These are phyloP conservation scores for Davidsoniella australis DNA, from an alignment of 2,329 filamentous ascomycete genomes.

Conservation along the genomic window DNA sequence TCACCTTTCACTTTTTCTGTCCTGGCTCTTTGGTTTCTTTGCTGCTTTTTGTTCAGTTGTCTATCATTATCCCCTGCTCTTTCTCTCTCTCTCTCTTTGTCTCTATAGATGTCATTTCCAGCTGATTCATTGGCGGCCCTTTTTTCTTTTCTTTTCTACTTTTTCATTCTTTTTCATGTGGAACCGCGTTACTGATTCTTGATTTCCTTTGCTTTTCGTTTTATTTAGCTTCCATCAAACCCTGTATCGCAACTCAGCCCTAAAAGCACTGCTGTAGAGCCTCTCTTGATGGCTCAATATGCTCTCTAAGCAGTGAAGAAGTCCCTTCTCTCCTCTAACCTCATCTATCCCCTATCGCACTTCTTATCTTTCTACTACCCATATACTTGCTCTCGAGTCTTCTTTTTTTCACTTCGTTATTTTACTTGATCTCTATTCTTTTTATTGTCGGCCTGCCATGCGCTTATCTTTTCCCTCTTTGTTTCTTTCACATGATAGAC, in stretches of 20 bases:
- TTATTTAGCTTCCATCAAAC: neutral
- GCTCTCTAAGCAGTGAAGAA: slow-evolving; percentile 45
- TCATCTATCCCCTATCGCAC: too few relatives aligned
- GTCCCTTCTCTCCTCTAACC: slow-evolving; percentile 30
- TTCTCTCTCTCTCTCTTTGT: too few relatives aligned
- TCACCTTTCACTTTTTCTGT: slow-evolving; percentile 6
- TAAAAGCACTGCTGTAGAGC: neutral
- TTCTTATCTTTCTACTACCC: too few relatives aligned
- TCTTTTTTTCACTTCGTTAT: neutral
- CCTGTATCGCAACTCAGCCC: slow-evolving; percentile 10
- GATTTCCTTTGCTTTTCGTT: neutral
- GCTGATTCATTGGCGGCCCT: too few relatives aligned
- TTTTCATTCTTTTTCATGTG: neutral
- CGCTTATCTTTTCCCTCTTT: too few relatives aligned
- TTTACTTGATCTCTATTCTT: neutral
- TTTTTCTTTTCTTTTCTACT: too few relatives aligned
- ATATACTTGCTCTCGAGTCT: neutral
- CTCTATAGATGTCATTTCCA: too few relatives aligned
- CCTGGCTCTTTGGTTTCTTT: slow-evolving; percentile 11
- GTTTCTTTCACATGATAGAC: too few relatives aligned
- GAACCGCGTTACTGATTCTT: neutral
- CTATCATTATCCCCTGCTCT: neutral
- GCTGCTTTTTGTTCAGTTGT: neutral
- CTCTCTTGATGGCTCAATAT: slow-evolving; percentile 27
- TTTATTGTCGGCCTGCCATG: neutral